Evolutionary conservation across 2,329 filamentous ascomycete genomes (phyloP).

Genomic region (Stagonosporopsis rhizophila): DNA sequence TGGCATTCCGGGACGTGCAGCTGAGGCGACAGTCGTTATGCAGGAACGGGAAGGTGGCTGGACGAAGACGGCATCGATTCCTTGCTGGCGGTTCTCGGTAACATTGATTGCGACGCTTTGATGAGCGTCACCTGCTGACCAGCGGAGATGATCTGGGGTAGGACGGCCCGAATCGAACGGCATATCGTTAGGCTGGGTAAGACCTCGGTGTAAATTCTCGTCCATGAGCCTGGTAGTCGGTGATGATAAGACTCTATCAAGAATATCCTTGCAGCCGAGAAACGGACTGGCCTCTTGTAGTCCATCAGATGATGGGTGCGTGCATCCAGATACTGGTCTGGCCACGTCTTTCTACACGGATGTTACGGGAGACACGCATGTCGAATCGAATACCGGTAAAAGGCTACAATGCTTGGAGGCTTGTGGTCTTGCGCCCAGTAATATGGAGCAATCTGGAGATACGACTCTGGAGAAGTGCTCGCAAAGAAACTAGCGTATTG

Average conservation of each 20-base stretch:
- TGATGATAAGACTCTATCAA: neutral
- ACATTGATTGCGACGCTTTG: neutral
- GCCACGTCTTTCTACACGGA: neutral
- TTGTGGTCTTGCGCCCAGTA: too few species aligned
- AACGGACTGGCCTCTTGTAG: neutral
- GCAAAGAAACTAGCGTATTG: neutral
- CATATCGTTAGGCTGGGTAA: neutral
- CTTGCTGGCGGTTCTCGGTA: neutral
- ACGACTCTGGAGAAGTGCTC: neutral
- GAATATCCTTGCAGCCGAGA: neutral
- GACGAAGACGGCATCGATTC: constrained; percentile 1
- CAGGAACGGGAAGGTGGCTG: constrained; percentile 26
- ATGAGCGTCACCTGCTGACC: neutral
- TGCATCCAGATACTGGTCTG: neutral
- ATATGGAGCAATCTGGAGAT: neutral
- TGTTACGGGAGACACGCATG: neutral
- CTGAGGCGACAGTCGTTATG: constrained; percentile 5
- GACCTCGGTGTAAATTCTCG: neutral
- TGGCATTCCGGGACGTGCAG: constrained; percentile 11
- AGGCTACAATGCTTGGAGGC: too few species aligned
- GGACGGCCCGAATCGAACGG: constrained; percentile 11
- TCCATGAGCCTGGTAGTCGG: constrained; percentile 6
- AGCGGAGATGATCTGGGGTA: constrained; percentile 7
- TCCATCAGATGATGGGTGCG: neutral
- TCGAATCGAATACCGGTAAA: too few species aligned